phyloP scores from a whole-genome alignment of 805 yeast species.

The Candida michaelii region DNA sequence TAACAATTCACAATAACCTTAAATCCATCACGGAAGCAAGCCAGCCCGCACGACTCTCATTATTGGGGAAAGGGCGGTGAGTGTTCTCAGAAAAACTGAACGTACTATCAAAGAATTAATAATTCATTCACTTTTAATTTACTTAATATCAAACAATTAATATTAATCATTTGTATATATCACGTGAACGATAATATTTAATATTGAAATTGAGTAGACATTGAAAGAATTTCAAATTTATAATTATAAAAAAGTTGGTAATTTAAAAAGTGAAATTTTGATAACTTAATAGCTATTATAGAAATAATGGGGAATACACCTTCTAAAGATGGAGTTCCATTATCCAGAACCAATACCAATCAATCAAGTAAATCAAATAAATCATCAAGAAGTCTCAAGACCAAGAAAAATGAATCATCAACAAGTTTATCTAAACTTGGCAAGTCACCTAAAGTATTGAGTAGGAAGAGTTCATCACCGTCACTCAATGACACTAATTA shows the following conservation, averaged over 20 bases:
- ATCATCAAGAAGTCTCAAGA: conserved; percentile 12
- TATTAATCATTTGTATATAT: neutral
- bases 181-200: neutral
- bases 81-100: conserved; percentile 5
- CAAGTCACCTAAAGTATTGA: conserved; percentile 26
- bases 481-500: neutral
- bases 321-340: conserved; percentile 49
- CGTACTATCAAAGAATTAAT: conserved; percentile 1
- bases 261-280: neutral
- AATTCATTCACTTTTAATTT: neutral
- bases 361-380: conserved; percentile 40
- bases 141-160: neutral
- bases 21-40: conserved; percentile 1
- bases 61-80: conserved; percentile 9
- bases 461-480: conserved; percentile 28
- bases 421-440: conserved; percentile 19
- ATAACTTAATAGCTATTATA: neutral
- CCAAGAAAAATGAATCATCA: conserved; percentile 12
- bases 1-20: too few relatives aligned
- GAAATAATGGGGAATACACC: conserved; percentile 51
- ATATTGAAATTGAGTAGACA: too few relatives aligned
- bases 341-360: conserved; percentile 55
- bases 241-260: neutral
- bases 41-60: conserved; percentile 7
- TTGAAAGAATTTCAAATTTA: too few relatives aligned